Evolutionary conservation across 352 stramenopile species (phyloP).

Genomic region (Aphanomyces euteiches): DNA sequence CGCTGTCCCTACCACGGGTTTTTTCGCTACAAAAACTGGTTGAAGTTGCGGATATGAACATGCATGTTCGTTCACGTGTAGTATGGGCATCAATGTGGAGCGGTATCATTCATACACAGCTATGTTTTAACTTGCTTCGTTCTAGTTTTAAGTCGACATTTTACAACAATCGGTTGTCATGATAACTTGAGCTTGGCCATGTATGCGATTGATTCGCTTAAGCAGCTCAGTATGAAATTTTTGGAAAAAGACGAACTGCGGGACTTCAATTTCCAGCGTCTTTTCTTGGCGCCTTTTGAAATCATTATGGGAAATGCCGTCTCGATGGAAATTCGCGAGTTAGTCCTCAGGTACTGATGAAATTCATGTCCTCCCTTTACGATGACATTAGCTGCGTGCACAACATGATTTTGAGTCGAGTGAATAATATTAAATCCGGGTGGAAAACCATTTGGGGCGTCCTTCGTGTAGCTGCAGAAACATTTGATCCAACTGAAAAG

Average conservation of each 20-base stretch:
- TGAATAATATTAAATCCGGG: constrained; percentile 86
- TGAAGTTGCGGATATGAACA: constrained; percentile 99
- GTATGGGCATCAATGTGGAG: constrained; percentile 98
- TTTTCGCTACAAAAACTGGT: constrained; percentile 99
- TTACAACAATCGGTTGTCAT: constrained; percentile 95
- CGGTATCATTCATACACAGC: not conserved
- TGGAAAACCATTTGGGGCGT: constrained; percentile 94
- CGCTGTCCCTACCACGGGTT: constrained; percentile 54
- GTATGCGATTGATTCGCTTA: constrained; percentile 98
- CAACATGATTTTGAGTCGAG: constrained; percentile 87
- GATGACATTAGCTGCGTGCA: constrained; percentile 60
- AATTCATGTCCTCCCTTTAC: not conserved
- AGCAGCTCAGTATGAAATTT: constrained; percentile 99
- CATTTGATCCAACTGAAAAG: constrained; percentile 54
- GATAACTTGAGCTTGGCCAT: constrained; percentile 96
- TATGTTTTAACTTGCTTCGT: constrained; percentile 48
- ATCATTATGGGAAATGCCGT: constrained; percentile 87
- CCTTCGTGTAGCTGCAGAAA: constrained; percentile 79
- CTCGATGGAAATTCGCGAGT: constrained; percentile 81
- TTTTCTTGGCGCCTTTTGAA: constrained; percentile 98
- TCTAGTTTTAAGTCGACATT: constrained; percentile 94
- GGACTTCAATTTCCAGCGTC: constrained; percentile 98
- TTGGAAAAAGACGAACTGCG: constrained; percentile 97
- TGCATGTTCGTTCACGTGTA: constrained; percentile 93
- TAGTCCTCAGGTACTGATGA: constrained; percentile 71